Percentiles rank a stretch among this genome's conserved stretches.
These are phyloP conservation scores for Mitragyna speciosa DNA, from an alignment of 257 asterid genomes.

Conservation along the genomic window DNA sequence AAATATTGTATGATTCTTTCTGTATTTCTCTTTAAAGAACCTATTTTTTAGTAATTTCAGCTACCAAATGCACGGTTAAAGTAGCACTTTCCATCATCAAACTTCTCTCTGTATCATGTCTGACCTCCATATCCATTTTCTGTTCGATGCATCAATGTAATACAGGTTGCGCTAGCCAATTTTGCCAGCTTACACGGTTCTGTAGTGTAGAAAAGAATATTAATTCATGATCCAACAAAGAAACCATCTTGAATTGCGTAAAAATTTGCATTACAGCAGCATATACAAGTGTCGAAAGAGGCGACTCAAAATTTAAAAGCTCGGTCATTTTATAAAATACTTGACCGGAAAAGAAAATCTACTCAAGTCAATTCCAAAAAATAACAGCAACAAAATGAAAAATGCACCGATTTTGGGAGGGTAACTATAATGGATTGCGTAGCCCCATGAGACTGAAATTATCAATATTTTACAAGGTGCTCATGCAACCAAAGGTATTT, in stretches of 20 bases:
- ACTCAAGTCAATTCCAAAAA: background rate
- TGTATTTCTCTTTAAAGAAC: too few relatives aligned
- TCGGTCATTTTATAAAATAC: background rate
- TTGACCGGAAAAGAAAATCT: background rate
- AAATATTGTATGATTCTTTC: too few relatives aligned
- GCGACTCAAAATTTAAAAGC: background rate
- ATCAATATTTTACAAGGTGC: background rate
- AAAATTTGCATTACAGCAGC: background rate
- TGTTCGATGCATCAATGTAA: background rate
- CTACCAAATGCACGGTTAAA: background rate
- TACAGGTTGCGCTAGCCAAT: background rate
- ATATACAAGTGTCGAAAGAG: background rate
- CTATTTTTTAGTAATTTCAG: too few relatives aligned
- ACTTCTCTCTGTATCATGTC: too few relatives aligned
- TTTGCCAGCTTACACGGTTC: background rate
- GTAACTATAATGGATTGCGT: background rate
- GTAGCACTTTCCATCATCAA: background rate
- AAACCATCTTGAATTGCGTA: background rate
- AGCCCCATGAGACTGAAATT: background rate
- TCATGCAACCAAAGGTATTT: background rate
- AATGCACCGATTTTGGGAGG: background rate
- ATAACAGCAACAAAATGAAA: background rate
- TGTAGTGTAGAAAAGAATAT: background rate
- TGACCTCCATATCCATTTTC: background rate
- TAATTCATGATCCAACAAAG: background rate